Evolutionary conservation across 768 basidiomycete species (phyloP).

Genomic region (Tulasnella sp.): DNA sequence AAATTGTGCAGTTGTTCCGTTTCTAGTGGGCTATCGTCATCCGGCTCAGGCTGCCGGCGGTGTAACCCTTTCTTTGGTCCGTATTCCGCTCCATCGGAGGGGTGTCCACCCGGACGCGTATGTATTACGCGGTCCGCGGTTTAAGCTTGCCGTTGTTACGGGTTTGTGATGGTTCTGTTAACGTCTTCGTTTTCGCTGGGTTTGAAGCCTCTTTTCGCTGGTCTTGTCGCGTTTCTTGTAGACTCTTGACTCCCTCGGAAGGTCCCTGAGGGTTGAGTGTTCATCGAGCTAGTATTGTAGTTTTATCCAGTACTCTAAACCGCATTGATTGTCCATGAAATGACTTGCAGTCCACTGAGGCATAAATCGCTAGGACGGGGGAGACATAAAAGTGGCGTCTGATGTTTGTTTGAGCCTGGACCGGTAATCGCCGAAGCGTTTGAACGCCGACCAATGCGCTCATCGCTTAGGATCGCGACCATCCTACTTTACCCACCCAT

Average conservation of each 20-base stretch:
- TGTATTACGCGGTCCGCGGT: background rate
- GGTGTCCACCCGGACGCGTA: background rate
- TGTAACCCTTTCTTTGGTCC: background rate
- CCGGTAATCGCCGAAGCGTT: background rate
- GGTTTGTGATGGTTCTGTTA: background rate
- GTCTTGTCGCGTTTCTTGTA: background rate
- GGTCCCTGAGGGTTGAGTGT: background rate
- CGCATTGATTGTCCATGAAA: background rate
- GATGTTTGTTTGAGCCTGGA: background rate
- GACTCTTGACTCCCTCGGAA: background rate
- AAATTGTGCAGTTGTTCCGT: background rate
- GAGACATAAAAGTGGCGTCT: no score
- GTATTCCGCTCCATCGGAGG: background rate
- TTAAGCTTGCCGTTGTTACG: background rate
- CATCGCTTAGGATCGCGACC: background rate
- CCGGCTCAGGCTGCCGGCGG: no score
- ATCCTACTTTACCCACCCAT: background rate
- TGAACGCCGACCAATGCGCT: conserved; percentile 4
- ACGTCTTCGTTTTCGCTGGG: background rate
- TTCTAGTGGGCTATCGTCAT: background rate
- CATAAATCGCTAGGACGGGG: no score
- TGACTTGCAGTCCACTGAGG: background rate
- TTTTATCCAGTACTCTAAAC: background rate
- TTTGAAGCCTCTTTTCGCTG: background rate
- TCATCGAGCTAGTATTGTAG: background rate